Evolutionary conservation across 2,329 filamentous ascomycete genomes (phyloP).

Genomic region (Akanthomyces dipterigenus): DNA sequence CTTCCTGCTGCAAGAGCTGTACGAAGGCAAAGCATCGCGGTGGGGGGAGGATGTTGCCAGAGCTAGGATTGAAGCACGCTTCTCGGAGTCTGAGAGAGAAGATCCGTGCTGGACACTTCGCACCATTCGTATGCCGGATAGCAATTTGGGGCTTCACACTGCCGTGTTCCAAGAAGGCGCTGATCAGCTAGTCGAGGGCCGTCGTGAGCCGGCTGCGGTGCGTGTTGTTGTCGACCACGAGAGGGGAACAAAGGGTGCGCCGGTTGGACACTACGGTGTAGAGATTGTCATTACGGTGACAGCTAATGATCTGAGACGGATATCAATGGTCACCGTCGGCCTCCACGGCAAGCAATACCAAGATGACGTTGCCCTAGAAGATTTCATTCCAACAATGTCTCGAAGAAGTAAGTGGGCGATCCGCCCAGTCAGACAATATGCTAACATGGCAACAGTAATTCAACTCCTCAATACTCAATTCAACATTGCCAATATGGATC

Average conservation of each 20-base stretch:
- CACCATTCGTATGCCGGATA: constrained; percentile 57
- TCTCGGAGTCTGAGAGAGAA: constrained; percentile 77
- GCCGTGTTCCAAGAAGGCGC: constrained; percentile 68
- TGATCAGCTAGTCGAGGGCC: constrained; percentile 54
- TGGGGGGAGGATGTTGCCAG: constrained; percentile 82
- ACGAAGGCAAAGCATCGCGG: constrained; percentile 69
- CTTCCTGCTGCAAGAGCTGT: constrained; percentile 66
- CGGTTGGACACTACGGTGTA: constrained; percentile 61
- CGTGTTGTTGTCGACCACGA: constrained; percentile 68
- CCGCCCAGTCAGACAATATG: background rate
- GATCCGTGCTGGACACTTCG: constrained; percentile 74
- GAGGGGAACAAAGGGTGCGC: constrained; percentile 58
- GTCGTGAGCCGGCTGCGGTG: constrained; percentile 61
- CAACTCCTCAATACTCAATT: constrained; percentile 67
- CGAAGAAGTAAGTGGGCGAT: constrained; percentile 53
- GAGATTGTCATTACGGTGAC: constrained; percentile 63
- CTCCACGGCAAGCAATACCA: constrained; percentile 64
- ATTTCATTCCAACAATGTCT: constrained; percentile 69
- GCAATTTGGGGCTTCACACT: constrained; percentile 51
- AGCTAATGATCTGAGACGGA: constrained; percentile 43
- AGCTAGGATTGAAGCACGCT: constrained; percentile 78
- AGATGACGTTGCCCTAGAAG: constrained; percentile 65
- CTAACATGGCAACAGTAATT: constrained; percentile 50
- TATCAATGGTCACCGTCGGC: constrained; percentile 50
- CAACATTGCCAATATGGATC: constrained; percentile 54